Percentiles rank a stretch among this genome's conserved stretches.
Evolutionary conservation across 257 asterid genomes (phyloP).

Genomic region (Cruciata laevipes): DNA sequence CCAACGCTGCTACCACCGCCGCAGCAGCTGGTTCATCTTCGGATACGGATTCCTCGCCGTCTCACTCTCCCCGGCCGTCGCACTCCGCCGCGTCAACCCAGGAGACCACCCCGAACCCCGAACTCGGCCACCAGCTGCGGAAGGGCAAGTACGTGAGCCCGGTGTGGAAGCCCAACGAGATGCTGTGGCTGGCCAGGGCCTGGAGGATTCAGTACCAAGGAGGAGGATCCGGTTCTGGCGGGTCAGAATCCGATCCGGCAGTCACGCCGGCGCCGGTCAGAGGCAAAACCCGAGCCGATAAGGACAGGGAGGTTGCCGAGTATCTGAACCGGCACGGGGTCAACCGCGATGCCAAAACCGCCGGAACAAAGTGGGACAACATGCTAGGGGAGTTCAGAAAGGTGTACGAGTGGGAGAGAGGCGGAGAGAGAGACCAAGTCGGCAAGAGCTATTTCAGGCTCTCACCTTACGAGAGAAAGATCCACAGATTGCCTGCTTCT

Average conservation of each 20-base stretch:
- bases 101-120: slow-evolving; percentile 18
- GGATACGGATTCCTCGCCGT: slow-evolving; percentile 33
- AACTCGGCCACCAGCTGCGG: slow-evolving; percentile 32
- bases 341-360: slow-evolving; percentile 40
- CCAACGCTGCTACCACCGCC: not conserved
- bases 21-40: slow-evolving; percentile 29
- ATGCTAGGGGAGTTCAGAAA: slow-evolving; percentile 49
- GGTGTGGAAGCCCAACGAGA: slow-evolving; percentile 51
- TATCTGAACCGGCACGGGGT: slow-evolving; percentile 34
- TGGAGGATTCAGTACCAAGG: slow-evolving; percentile 43
- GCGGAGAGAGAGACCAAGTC: slow-evolving; percentile 37
- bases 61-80: slow-evolving; percentile 34
- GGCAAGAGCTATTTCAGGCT: slow-evolving; percentile 45
- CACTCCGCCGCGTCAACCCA: slow-evolving; percentile 26
- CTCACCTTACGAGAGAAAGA: slow-evolving; percentile 41
- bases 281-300: slow-evolving; percentile 42
- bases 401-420: slow-evolving; percentile 46
- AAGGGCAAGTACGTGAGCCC: slow-evolving; percentile 47
- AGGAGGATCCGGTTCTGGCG: slow-evolving; percentile 10
- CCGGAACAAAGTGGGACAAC: slow-evolving; percentile 51
- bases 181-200: slow-evolving; percentile 48
- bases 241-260: not conserved
- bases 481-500: slow-evolving; percentile 45
- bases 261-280: slow-evolving; percentile 14
- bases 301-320: slow-evolving; percentile 43